Evolutionary conservation across 2,329 filamentous ascomycete species (phyloP).

Genomic region (Monilinia laxa): DNA sequence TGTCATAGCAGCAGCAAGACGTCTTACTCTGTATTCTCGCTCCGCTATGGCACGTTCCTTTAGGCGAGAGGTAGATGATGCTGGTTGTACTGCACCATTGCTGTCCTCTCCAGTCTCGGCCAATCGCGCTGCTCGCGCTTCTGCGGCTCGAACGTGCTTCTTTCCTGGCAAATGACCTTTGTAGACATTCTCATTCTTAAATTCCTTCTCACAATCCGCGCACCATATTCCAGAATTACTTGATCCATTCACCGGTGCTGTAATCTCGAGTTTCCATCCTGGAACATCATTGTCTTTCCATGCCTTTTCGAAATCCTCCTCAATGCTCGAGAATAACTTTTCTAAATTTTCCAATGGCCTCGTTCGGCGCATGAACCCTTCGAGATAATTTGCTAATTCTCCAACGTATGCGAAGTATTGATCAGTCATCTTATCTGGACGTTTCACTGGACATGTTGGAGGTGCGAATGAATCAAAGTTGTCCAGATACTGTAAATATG

Average conservation of each 20-base stretch:
- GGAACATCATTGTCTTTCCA: constrained; percentile 80
- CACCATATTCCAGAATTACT: constrained; percentile 76
- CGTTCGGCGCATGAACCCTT: constrained; percentile 81
- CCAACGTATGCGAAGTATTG: constrained; percentile 89
- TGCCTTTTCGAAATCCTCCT: constrained; percentile 76
- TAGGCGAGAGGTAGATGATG: constrained; percentile 49
- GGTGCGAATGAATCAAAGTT: constrained; percentile 82
- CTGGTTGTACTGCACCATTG: constrained; percentile 36
- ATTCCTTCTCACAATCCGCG: constrained; percentile 87
- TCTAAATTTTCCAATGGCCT: constrained; percentile 84
- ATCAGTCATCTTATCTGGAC: constrained; percentile 84
- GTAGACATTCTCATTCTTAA: constrained; percentile 94
- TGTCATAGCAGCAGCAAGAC: constrained; percentile 77
- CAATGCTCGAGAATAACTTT: constrained; percentile 72
- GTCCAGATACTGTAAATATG: constrained; percentile 91
- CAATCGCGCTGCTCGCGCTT: constrained; percentile 56
- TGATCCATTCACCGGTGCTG: constrained; percentile 30
- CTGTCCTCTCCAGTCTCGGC: constrained; percentile 41
- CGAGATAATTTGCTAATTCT: constrained; percentile 77
- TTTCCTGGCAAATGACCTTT: constrained; percentile 84
- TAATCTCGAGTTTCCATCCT: constrained; percentile 68
- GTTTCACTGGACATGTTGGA: constrained; percentile 71
- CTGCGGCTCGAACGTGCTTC: constrained; percentile 85
- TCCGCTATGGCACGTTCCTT: constrained; percentile 91
- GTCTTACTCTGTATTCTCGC: constrained; percentile 79